These are phyloP conservation scores for Monosporascus sp. DNA, from an alignment of 2,329 filamentous ascomycete genomes.

Conservation along the genomic window DNA sequence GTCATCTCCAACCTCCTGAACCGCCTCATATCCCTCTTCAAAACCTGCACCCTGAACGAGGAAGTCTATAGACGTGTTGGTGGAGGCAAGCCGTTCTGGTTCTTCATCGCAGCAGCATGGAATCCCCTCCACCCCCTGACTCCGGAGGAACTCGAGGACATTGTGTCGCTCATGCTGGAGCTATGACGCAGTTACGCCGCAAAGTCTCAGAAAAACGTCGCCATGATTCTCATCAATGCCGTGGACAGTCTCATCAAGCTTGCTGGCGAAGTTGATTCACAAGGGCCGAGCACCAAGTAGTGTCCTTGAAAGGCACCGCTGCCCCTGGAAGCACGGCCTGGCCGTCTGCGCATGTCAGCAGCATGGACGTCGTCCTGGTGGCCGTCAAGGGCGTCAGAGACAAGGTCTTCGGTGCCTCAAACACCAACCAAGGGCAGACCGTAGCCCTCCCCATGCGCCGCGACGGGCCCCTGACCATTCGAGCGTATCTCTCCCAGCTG, in stretches of 20 bases:
- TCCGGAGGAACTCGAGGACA: slow-evolving; percentile 1
- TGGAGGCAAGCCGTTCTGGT: slow-evolving; percentile 10
- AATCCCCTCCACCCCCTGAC: slow-evolving; percentile 4
- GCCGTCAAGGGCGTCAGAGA: slow-evolving; percentile 3
- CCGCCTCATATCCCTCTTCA: neutral
- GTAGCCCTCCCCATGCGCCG: slow-evolving; percentile 11
- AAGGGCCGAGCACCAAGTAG: neutral
- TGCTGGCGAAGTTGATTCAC: slow-evolving; percentile 3
- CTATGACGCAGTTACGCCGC: slow-evolving; percentile 7
- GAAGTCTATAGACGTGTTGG: slow-evolving; percentile 13
- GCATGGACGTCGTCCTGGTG: slow-evolving; percentile 11
- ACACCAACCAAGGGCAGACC: neutral
- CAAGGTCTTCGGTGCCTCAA: slow-evolving; percentile 10
- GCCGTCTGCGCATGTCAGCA: slow-evolving; percentile 9
- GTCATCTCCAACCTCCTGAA: neutral
- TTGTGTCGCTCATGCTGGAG: slow-evolving; percentile 6
- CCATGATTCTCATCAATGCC: neutral
- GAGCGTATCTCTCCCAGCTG: slow-evolving; percentile 11
- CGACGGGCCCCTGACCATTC: slow-evolving; percentile 1
- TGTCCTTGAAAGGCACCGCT: neutral
- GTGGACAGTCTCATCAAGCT: slow-evolving; percentile 6
- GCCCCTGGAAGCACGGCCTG: slow-evolving; percentile 1
- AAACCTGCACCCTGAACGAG: slow-evolving; percentile 2
- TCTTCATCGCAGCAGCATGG: slow-evolving; percentile 13
- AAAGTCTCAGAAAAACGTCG: neutral